Base-by-base conservation (phyloP, 2,329 filamentous ascomycete genomes). In the Fusarium kyushuense region DNA sequence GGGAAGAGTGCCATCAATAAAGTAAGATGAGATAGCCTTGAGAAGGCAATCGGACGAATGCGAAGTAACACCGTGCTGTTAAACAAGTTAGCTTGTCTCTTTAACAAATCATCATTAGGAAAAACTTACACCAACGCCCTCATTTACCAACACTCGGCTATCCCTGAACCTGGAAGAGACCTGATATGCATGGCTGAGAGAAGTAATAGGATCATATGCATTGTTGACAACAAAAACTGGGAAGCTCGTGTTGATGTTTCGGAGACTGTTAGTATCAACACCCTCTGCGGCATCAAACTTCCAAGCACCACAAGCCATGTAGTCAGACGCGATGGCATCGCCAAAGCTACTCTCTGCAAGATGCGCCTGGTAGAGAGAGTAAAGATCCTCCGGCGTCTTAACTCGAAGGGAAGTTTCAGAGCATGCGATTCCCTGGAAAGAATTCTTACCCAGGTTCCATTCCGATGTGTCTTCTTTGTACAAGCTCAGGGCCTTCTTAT, bases 111-210 rank as follows among this genome's bases (percentile, higher is more conserved):
- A 23, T 16, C 5, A 5, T 10, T 17, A 3, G 3, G 3, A 11
- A 9, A 46, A 6, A 63, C 71, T 67, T 59, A 73, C 71, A 1
- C 71, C 71, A 13, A 69, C 52, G 3, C 71, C 71, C n/a, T 65
- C 69, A 9, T 73, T 67, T 0, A 73, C 49, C 54, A 73, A 27
- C 3, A 73, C 33, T 2, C 70, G 40, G 17, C 71, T 73, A 0
- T 54, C 58, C 14, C 53, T 70, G 3, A 73, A 72, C 2, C 63
- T 35, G 13, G 66, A 51, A 23, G 71, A 63, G 0, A 62, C 60
- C 11, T 73, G 52, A 46, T 61, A 73, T 1, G 71, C 71, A 13
- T 60, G 51, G 5, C 53, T 54, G 2, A 70, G 35, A 3, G 70
- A 54, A 2, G 71, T 69, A 4, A 70, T 36, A 1, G 70, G 70